A percentile compares a stretch with the other conserved stretches of the same genome.
These are phyloP conservation scores for Drosera capensis DNA, from an alignment of 148 eudicot genomes.

Conservation along the genomic window DNA sequence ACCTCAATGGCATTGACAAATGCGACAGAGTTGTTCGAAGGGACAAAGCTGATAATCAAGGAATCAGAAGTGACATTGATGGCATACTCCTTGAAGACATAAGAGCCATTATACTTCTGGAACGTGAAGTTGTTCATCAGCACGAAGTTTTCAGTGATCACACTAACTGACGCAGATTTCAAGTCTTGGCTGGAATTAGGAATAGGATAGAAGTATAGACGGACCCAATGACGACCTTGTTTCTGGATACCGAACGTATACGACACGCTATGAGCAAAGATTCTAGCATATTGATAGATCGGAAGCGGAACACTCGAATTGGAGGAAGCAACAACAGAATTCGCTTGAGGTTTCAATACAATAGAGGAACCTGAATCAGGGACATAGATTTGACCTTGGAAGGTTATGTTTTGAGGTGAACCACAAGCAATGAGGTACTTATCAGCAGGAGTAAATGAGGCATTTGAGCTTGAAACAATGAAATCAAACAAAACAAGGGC, in stretches of 20 bases:
- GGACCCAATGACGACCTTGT: constrained; percentile 85
- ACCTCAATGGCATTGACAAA: constrained; percentile 93
- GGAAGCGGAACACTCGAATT: constrained; percentile 56
- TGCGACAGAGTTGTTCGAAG: constrained; percentile 70
- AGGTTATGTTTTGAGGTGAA: constrained; percentile 62
- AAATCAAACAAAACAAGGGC: constrained; percentile 20
- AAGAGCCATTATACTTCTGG: constrained; percentile 38
- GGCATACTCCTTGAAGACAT: constrained; percentile 62
- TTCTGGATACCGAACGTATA: constrained; percentile 52
- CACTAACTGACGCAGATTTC: constrained; percentile 44
- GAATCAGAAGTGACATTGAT: constrained; percentile 62
- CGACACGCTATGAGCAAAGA: constrained; percentile 33
- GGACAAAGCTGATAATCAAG: constrained; percentile 51
- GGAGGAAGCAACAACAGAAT: constrained; percentile 29
- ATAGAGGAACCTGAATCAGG: constrained; percentile 60
- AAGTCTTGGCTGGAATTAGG: constrained; percentile 34
- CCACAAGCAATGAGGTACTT: constrained; percentile 77
- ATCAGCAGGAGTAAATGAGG: constrained; percentile 52
- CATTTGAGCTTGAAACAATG: constrained; percentile 25
- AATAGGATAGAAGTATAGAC: constrained; percentile 72
- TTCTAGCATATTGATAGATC: constrained; percentile 54
- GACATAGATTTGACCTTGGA: constrained; percentile 50
- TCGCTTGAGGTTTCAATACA: constrained; percentile 24
- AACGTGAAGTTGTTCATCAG: constrained; percentile 75
- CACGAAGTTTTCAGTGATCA: constrained; percentile 81